A percentile compares a stretch with the other conserved stretches of the same genome.
Conservation (phyloP, 495 filamentous ascomycete species). For the Glutinoglossum americanum region DNA sequence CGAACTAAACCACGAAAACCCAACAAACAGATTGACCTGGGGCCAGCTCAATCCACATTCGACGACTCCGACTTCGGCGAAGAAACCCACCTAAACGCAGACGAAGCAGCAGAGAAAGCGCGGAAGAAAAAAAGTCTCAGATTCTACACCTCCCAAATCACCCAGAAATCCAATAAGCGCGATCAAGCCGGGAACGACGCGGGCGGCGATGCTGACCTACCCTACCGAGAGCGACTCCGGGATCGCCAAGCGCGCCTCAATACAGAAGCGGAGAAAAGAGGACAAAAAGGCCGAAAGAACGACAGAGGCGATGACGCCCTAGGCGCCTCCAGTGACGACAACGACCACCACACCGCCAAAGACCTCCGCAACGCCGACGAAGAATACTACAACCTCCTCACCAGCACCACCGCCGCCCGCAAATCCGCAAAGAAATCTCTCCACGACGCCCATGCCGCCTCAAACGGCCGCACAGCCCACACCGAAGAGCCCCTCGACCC, state of each 20-base stretch:
- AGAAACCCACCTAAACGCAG: constrained; percentile 33
- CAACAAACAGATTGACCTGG: constrained; percentile 11
- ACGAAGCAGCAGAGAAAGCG: constrained; percentile 63
- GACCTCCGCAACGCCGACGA: constrained; percentile 36
- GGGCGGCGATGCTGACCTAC: constrained; percentile 82
- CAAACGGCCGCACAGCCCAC: constrained; percentile 34
- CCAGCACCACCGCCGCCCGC: constrained; percentile 36
- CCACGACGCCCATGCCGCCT: constrained; percentile 26
- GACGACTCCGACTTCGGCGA: constrained; percentile 48
- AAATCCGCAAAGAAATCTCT: constrained; percentile 54
- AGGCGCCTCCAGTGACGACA: constrained; percentile 35
- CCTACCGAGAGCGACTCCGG: constrained; percentile 64
- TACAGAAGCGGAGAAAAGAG: constrained; percentile 65
- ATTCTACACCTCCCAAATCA: constrained; percentile 93
- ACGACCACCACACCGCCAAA: constrained; percentile 34
- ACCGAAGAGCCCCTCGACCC: constrained; percentile 33
- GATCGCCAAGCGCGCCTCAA: constrained; percentile 73
- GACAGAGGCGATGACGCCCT: constrained; percentile 33
- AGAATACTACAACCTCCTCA: constrained; percentile 77
- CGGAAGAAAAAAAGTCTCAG: constrained; percentile 67
- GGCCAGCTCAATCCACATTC: constrained; percentile 8
- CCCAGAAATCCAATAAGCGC: constrained; percentile 76
- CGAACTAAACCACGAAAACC: constrained; percentile 13
- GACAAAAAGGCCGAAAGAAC: constrained; percentile 30
- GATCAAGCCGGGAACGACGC: constrained; percentile 58